Base-by-base conservation (phyloP, 768 basidiomycete species). In the Asterophora parasitica region DNA sequence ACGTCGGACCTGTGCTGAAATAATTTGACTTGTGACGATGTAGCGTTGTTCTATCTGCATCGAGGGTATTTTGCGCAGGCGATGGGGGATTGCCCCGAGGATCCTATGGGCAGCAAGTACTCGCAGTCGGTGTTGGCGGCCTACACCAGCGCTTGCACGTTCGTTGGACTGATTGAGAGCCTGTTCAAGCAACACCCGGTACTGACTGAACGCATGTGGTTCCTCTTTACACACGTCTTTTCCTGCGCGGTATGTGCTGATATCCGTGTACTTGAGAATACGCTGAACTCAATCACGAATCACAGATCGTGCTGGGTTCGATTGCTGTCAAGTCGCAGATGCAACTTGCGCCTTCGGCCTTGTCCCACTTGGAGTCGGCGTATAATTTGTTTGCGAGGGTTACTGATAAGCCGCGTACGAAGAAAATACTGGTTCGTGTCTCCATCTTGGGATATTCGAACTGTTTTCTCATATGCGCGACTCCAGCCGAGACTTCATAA, bases 21-120 rank as follows among this genome's bases (percentile, higher is more conserved):
- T n/a, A n/a, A n/a, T n/a, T n/a, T n/a, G n/a, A n/a, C n/a, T n/a
- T n/a, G n/a, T n/a, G n/a, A n/a, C n/a, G n/a, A n/a, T n/a, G 19
- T 40, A 84, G 83, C 79, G 10, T 62, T 85, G 23, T 83, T 86
- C 57, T 85, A 85, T 55, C 81, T 87, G 73, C 83, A 87, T 62
- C 75, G 84, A 40, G 83, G 82, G 5, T 87, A 82, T 69, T 87
- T 87, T 58, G 83, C 82, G 1, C 78, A 79, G 48, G 83, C 83
- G 0, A 61, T 87, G 46, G 81, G 82, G 56, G 83, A 84, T 51
- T 74, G 63, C 47, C 77, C 81, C 0, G 65, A 62, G 6, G 83
- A 87, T 60, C 82, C 83, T 4, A 78, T 85, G 67, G 78, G 81
- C 3, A 82, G 81, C 69, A 83, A 78, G 59, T 87, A 79, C 57